These are phyloP conservation scores for Cyathus striatus DNA, from an alignment of 768 basidiomycete species.

Conservation along the genomic window DNA sequence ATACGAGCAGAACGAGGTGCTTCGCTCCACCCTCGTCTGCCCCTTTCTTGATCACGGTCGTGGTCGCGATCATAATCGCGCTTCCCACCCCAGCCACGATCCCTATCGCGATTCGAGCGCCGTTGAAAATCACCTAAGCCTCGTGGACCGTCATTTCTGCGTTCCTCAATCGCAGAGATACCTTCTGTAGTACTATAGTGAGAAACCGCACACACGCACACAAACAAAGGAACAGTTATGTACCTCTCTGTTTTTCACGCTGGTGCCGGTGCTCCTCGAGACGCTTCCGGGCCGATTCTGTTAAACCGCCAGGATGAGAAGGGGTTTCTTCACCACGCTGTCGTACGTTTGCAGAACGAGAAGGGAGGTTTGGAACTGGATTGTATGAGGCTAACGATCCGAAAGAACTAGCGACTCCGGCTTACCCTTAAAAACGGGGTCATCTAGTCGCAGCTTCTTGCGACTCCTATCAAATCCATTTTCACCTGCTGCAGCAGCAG, in stretches of 20 bases:
- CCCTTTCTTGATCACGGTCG: constrained; percentile 17
- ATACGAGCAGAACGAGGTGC: constrained; percentile 59
- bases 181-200: constrained; percentile 45
- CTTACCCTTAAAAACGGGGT: constrained; percentile 85
- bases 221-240: too few relatives aligned
- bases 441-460: constrained; percentile 62
- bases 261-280: constrained; percentile 75
- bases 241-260: constrained; percentile 68
- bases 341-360: constrained; percentile 51
- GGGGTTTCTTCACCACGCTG: constrained; percentile 88
- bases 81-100: constrained; percentile 43
- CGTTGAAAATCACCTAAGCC: constrained; percentile 92
- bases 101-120: constrained; percentile 76
- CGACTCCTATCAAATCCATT: constrained; percentile 46
- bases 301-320: constrained; percentile 87
- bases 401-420: too few relatives aligned
- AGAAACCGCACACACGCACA: too few relatives aligned
- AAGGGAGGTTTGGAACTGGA: constrained; percentile 81
- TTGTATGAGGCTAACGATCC: too few relatives aligned
- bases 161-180: constrained; percentile 56
- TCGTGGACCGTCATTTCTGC: constrained; percentile 51
- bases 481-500: constrained; percentile 42
- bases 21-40: constrained; percentile 43
- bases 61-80: constrained; percentile 30
- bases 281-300: constrained; percentile 61